Evolutionary conservation across 306 rosid genomes (phyloP).

Genomic region (Boehmeria nivea): DNA sequence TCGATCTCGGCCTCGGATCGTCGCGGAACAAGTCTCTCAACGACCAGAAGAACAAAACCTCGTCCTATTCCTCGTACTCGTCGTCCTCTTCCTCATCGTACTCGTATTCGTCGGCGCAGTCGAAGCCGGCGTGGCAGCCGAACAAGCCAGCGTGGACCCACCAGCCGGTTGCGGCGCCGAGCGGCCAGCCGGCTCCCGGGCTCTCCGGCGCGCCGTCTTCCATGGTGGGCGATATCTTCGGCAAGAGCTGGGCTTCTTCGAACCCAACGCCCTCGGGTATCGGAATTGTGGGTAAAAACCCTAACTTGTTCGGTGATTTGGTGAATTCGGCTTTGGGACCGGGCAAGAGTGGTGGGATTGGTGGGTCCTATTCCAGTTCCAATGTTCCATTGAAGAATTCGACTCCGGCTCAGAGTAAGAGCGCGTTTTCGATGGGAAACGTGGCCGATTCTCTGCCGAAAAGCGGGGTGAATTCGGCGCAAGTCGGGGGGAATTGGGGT

Average conservation of each 20-base stretch:
- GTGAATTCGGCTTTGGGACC: conserved; percentile 71
- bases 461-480: conserved; percentile 19
- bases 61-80: conserved; percentile 36
- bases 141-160: conserved; percentile 78
- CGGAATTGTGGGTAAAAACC: conserved; percentile 60
- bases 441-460: conserved; percentile 67
- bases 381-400: conserved; percentile 68
- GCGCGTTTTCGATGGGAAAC: conserved; percentile 65
- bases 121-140: conserved; percentile 61
- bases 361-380: background rate
- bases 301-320: conserved; percentile 88
- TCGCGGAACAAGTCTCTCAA: conserved; percentile 68
- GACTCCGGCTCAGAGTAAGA: conserved; percentile 32
- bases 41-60: conserved; percentile 63
- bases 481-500: conserved; percentile 43
- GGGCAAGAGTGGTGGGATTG: conserved; percentile 31
- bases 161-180: conserved; percentile 44
- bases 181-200: conserved; percentile 23
- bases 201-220: conserved; percentile 49
- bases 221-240: conserved; percentile 90
- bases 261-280: conserved; percentile 40
- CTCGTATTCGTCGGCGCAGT: conserved; percentile 30
- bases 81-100: conserved; percentile 26
- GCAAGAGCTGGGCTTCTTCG: conserved; percentile 76
- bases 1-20: conserved; percentile 86